Conservation (phyloP, 2,329 filamentous ascomycete genomes). For the Talaromyces sp. region DNA sequence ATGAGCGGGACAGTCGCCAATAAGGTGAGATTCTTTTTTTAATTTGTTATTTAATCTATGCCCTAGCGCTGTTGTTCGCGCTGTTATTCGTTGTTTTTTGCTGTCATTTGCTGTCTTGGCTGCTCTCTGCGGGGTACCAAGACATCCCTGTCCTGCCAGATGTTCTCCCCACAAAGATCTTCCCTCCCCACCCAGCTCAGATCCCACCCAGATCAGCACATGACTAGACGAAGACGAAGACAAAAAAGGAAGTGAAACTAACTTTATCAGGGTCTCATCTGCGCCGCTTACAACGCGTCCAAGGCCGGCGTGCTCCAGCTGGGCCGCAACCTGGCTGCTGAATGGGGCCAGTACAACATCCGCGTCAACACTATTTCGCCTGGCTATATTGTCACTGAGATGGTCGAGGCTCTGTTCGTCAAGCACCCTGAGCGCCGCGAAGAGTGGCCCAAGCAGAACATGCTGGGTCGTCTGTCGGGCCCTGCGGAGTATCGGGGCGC, state of each 20-base stretch:
- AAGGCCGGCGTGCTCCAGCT: constrained; percentile 47
- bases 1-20: constrained; percentile 61
- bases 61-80: neutral
- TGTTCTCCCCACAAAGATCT: neutral
- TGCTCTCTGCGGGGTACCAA: neutral
- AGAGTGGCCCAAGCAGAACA: constrained; percentile 79
- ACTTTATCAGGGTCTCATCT: constrained; percentile 38
- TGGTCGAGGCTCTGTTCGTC: constrained; percentile 40
- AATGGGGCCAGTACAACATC: constrained; percentile 46
- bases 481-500: constrained; percentile 64
- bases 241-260: neutral
- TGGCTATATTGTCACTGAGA: constrained; percentile 44
- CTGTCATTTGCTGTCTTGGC: neutral
- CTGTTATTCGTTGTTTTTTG: neutral
- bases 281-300: constrained; percentile 45
- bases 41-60: neutral
- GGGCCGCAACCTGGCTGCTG: constrained; percentile 42
- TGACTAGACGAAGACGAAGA: neutral
- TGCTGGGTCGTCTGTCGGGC: constrained; percentile 65
- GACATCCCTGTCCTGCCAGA: neutral
- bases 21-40: constrained; percentile 28
- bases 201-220: neutral
- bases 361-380: constrained; percentile 46
- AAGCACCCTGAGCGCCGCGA: constrained; percentile 75
- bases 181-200: neutral